Evolutionary conservation across 192 early-diverging fungal species (phyloP).

Genomic region (Coemansia sp.): DNA sequence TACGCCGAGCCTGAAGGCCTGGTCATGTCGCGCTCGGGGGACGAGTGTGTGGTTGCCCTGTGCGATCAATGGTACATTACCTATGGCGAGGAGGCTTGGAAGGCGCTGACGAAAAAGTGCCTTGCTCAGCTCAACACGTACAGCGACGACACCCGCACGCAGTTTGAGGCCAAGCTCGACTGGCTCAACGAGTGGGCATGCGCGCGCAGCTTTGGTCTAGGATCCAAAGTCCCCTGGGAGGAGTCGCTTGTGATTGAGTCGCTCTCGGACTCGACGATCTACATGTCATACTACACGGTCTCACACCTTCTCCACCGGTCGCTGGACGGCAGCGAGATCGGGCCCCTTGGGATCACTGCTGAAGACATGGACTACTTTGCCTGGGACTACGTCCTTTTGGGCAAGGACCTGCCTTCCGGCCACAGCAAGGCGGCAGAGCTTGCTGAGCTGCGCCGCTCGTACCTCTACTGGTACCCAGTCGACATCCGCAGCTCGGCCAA

Average conservation of each 20-base stretch:
- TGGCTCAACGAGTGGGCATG: conserved; percentile 99
- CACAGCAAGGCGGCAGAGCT: conserved; percentile 63
- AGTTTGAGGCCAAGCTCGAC: conserved; percentile 81
- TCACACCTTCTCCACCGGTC: conserved; percentile 85
- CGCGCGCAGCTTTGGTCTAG: conserved; percentile 90
- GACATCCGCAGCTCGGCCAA: conserved; percentile 96
- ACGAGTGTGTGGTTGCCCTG: conserved; percentile 95
- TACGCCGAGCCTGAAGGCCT: conserved; percentile 95
- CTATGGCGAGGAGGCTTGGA: conserved; percentile 92
- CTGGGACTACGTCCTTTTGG: conserved; percentile 88
- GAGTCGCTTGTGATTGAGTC: conserved; percentile 90
- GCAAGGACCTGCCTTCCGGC: conserved; percentile 62
- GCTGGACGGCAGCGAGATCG: conserved; percentile 79
- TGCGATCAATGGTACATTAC: conserved; percentile 99
- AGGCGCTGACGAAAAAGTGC: conserved; percentile 70
- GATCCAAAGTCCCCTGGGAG: conserved; percentile 93
- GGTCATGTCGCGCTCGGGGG: conserved; percentile 91
- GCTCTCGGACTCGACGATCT: conserved; percentile 97
- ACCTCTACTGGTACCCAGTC: conserved; percentile 96
- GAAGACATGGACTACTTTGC: conserved; percentile 90
- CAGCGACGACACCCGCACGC: conserved; percentile 78
- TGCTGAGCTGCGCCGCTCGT: conserved; percentile 82
- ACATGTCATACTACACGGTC: conserved; percentile 99
- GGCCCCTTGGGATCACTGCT: conserved; percentile 72
- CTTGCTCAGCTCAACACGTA: conserved; percentile 80